These are phyloP conservation scores for Haberlea rhodopensis DNA, from an alignment of 257 asterid species.

Conservation along the genomic window DNA sequence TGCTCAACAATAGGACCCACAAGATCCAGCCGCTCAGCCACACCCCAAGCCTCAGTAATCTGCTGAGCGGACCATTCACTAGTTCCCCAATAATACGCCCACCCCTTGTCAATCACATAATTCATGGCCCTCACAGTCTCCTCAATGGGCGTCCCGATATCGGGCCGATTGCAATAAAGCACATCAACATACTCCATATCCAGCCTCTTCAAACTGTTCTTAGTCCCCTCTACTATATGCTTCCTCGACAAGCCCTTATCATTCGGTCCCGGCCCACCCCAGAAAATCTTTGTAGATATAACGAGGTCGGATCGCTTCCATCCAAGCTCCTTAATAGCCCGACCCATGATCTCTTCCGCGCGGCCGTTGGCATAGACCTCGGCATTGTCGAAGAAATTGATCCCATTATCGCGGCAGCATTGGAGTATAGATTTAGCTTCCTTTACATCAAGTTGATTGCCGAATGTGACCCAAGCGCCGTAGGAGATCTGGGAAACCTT, in stretches of 20 bases:
- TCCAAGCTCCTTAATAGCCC: slow-evolving; percentile 90
- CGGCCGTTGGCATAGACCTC: slow-evolving; percentile 98
- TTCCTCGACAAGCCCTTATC: slow-evolving; percentile 93
- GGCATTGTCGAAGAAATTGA: slow-evolving; percentile 93
- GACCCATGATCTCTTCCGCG: slow-evolving; percentile 99
- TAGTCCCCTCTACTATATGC: slow-evolving; percentile 87
- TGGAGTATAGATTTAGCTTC: slow-evolving; percentile 93
- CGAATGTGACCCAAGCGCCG: slow-evolving; percentile 98
- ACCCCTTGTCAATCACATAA: slow-evolving; percentile 87
- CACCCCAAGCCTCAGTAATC: slow-evolving; percentile 98
- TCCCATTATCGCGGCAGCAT: slow-evolving; percentile 89
- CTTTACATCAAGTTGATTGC: slow-evolving; percentile 91
- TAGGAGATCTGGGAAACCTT: slow-evolving; percentile 86
- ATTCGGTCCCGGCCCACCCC: slow-evolving; percentile 98
- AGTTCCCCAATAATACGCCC: slow-evolving; percentile 99
- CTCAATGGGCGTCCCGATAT: slow-evolving; percentile 74
- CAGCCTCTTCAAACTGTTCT: slow-evolving; percentile 64
- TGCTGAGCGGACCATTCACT: slow-evolving; percentile 99
- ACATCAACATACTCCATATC: slow-evolving; percentile 93
- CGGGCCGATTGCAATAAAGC: slow-evolving; percentile 85
- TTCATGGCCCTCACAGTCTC: slow-evolving; percentile 98
- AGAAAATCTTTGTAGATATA: slow-evolving; percentile 89
- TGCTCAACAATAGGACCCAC: slow-evolving; percentile 94
- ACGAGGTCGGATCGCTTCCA: slow-evolving; percentile 94
- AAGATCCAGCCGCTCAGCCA: slow-evolving; percentile 81